Evolutionary conservation across 768 basidiomycete genomes (phyloP).

Genomic region (Mycena vitilis): DNA sequence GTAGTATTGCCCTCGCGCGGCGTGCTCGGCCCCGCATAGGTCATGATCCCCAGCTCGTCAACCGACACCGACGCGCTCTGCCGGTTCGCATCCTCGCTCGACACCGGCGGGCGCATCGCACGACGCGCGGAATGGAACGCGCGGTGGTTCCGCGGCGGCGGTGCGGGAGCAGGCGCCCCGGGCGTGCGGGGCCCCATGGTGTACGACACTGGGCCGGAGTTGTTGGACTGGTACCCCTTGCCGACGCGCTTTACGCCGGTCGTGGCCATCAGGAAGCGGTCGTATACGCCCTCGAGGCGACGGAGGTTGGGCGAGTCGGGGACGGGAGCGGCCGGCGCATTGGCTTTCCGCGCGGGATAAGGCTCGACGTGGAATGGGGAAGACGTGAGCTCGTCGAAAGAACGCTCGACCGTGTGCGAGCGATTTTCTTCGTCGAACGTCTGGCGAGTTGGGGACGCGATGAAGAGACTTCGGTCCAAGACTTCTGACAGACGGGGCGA

Average conservation of each 20-base stretch:
- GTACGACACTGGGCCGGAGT: constrained; percentile 56
- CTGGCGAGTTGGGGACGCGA: constrained; percentile 61
- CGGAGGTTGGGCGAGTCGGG: constrained; percentile 69
- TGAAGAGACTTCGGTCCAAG: constrained; percentile 76
- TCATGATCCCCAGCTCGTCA: constrained; percentile 75
- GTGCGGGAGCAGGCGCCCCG: neutral
- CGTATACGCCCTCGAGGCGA: constrained; percentile 80
- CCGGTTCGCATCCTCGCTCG: constrained; percentile 60
- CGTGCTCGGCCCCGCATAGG: constrained; percentile 45
- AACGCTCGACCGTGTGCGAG: constrained; percentile 45
- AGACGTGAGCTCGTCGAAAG: constrained; percentile 66
- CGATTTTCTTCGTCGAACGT: constrained; percentile 51
- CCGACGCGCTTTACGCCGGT: constrained; percentile 84
- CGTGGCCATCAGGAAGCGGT: constrained; percentile 86
- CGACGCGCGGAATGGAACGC: constrained; percentile 63
- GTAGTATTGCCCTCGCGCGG: constrained; percentile 60
- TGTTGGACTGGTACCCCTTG: constrained; percentile 84
- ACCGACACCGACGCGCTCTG: constrained; percentile 53
- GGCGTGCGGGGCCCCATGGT: constrained; percentile 41
- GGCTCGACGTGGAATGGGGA: constrained; percentile 76
- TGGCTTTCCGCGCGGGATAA: constrained; percentile 63
- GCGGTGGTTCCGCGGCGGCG: constrained; percentile 50
- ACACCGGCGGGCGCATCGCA: constrained; percentile 78
- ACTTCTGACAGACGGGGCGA: constrained; percentile 73
- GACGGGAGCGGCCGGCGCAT: constrained; percentile 45